These are phyloP conservation scores for Colletotrichum eleusines DNA, from an alignment of 2,329 filamentous ascomycete genomes.

Conservation along the genomic window DNA sequence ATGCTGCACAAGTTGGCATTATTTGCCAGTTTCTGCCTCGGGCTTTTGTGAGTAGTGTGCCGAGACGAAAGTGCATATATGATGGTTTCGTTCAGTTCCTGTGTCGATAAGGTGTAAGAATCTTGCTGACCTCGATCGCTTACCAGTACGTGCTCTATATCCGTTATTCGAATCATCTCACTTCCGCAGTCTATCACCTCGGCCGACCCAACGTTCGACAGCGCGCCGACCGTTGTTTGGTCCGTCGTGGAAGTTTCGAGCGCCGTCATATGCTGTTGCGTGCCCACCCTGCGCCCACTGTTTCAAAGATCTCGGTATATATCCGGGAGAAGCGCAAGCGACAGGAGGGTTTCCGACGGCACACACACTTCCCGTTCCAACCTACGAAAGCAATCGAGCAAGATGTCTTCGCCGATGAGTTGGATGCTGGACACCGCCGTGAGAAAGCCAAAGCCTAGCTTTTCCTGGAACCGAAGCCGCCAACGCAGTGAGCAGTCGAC, in stretches of 20 bases:
- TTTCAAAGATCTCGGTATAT: not conserved
- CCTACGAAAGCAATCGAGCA: not conserved
- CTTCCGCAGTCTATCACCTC: slow-evolving; percentile 46
- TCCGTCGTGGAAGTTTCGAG: slow-evolving; percentile 55
- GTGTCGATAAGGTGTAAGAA: rapidly evolving
- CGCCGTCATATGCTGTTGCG: slow-evolving; percentile 55
- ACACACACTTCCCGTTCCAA: not conserved
- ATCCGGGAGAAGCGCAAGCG: not conserved
- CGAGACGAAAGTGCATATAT: not conserved
- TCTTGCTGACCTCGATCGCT: not conserved
- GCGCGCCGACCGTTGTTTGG: slow-evolving; percentile 51
- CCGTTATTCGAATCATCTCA: slow-evolving; percentile 48
- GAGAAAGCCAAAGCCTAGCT: slow-evolving; percentile 24
- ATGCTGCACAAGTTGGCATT: slow-evolving; percentile 37
- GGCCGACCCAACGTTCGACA: slow-evolving; percentile 50
- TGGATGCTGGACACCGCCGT: slow-evolving; percentile 18
- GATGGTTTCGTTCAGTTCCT: too few relatives aligned
- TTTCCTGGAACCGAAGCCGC: slow-evolving; percentile 28
- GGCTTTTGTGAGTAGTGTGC: slow-evolving; percentile 34
- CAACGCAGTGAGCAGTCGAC: slow-evolving; percentile 30
- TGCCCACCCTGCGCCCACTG: slow-evolving; percentile 53
- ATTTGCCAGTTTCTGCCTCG: slow-evolving; percentile 36
- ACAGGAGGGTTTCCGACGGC: not conserved
- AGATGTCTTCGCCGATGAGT: slow-evolving; percentile 21
- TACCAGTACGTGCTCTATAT: slow-evolving; percentile 33